Base-by-base conservation (phyloP, 371 early-diverging fungal species). In the Choanephora cucurbitarum region DNA sequence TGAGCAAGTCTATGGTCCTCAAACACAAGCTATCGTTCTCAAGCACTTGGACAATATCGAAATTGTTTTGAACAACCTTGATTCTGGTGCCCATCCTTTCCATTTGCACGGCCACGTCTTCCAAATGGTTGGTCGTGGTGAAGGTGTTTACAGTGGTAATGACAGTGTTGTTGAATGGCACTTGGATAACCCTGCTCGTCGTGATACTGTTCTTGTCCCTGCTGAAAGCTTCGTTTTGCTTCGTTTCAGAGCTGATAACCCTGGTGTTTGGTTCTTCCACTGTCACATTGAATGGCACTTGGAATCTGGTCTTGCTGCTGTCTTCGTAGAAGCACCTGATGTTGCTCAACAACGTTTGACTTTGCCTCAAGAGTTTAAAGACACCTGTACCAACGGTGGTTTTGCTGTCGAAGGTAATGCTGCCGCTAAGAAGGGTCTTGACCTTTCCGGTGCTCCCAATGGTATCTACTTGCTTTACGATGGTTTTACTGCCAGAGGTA, bases 231-330 rank as follows among this genome's bases (percentile, higher is more conserved):
- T 65, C 49, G 59, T 72, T 0, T 67, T 82, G 39, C 65, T 84
- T 42, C 79, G 85, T 44, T 82, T 82, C 70, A 76, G 79, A 55
- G 80, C 79, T 28, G 80, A 81, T 53, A 93, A 92, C 64, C 83
- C 57, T 3, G 79, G 81, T 32, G 72, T 73, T 19, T 81, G 79
- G 75, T 53, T 80, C 39, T 67, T 83, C 67, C 77, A 93, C 70
- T 93, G 92, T 67, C 93, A 93, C 60, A 87, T 91, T 41, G 84
- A 84, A 64, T 89, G 89, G 89, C 93, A 93, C 75, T 62, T 81
- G 37, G 73, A 72, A 32, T 67, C 87, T 41, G 90, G 90, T 46
- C 66, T 88, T 44, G 78, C 70, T 40, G 73, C 74, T 46, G 56
- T 79, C 19, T 67, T 92, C 57, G 67, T 91, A 47, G 91, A 87